Percentiles rank a stretch among this genome's conserved stretches.
Conservation (phyloP, 2,329 filamentous ascomycete species). For the Verticillium tricorpus region DNA sequence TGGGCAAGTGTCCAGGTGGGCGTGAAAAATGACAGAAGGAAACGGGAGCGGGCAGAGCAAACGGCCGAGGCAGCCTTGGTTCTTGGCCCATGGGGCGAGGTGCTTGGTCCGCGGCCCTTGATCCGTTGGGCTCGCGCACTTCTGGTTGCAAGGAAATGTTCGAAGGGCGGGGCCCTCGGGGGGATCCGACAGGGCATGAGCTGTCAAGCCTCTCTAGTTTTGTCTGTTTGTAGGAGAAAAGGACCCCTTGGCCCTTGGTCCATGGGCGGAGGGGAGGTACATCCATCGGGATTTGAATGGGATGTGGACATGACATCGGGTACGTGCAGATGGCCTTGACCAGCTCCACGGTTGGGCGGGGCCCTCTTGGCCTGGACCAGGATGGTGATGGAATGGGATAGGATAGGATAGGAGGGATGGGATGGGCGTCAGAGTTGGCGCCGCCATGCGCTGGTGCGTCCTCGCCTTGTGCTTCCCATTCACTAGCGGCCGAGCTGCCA, state of each 20-base stretch:
- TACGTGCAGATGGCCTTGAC: not conserved
- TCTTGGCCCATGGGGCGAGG: not conserved
- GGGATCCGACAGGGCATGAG: not conserved
- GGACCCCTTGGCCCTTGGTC: no score
- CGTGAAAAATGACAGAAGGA: not conserved
- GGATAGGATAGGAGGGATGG: no score
- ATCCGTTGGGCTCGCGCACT: not conserved
- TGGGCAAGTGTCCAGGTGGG: not conserved
- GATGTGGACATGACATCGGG: not conserved
- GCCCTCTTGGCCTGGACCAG: no score
- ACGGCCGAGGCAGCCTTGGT: not conserved
- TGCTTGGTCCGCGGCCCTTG: not conserved
- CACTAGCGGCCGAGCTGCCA: not conserved
- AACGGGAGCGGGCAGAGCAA: not conserved
- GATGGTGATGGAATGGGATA: no score
- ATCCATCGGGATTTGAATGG: not conserved
- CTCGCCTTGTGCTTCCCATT: not conserved
- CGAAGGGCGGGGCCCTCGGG: not conserved
- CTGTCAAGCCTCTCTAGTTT: not conserved
- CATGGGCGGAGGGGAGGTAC: no score
- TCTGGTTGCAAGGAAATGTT: not conserved
- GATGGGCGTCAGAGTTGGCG: not conserved
- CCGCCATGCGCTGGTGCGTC: not conserved
- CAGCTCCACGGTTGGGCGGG: not conserved
- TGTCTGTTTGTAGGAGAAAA: not conserved